Evolutionary conservation across 768 basidiomycete genomes (phyloP).

Genomic region (Kwoniella heveanensis): DNA sequence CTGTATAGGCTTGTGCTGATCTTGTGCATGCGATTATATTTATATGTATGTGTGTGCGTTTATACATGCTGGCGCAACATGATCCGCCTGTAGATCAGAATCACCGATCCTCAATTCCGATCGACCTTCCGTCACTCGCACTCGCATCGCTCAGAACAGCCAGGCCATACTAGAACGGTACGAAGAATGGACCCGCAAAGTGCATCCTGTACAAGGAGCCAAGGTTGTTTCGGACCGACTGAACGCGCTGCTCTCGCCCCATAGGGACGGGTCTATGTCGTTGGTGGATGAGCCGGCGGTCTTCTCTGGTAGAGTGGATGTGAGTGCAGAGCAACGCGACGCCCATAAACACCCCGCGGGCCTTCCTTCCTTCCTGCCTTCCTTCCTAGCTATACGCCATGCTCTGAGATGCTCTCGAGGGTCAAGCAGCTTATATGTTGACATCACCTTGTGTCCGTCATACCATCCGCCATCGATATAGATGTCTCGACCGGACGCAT

Average conservation of each 20-base stretch:
- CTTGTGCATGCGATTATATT: background rate
- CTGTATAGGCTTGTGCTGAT: background rate
- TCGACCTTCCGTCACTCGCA: background rate
- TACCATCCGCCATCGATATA: background rate
- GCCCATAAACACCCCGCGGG: too few relatives aligned
- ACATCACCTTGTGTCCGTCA: too few relatives aligned
- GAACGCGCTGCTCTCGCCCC: slow-evolving; percentile 5
- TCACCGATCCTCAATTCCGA: background rate
- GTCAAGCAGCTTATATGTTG: too few relatives aligned
- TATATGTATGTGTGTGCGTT: too few relatives aligned
- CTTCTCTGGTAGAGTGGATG: slow-evolving; percentile 20
- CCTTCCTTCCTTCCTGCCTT: too few relatives aligned
- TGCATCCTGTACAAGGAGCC: slow-evolving; percentile 6
- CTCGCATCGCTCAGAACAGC: slow-evolving; percentile 1
- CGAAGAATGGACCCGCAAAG: slow-evolving; percentile 13
- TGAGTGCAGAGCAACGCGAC: too few relatives aligned
- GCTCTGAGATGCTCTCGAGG: too few relatives aligned
- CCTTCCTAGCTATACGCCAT: too few relatives aligned
- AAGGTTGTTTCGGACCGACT: slow-evolving; percentile 2
- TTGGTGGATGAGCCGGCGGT: slow-evolving; percentile 14
- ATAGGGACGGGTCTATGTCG: background rate
- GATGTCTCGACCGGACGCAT: slow-evolving; percentile 22
- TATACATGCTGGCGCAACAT: too few relatives aligned
- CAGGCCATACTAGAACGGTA: slow-evolving; percentile 14
- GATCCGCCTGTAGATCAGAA: too few relatives aligned